phyloP scores from a whole-genome alignment of 345 rosid genomes.

The Eucalyptus cloeziana region DNA sequence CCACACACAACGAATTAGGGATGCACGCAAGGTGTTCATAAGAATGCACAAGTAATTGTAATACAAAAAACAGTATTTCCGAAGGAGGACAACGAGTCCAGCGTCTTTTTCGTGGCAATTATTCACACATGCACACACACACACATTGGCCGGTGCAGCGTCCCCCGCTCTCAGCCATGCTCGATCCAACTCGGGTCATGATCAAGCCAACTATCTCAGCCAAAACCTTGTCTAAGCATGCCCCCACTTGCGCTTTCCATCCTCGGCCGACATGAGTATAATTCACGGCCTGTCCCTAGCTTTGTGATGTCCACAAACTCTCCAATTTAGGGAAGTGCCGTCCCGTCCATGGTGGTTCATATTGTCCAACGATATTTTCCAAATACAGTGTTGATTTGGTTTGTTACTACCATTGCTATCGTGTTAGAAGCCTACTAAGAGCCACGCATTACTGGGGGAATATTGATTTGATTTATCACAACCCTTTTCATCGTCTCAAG shows the following conservation, averaged over 20 bases:
- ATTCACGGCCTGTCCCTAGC: not conserved
- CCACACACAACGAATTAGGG: not conserved
- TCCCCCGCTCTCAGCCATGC: not conserved
- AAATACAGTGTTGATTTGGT: not conserved
- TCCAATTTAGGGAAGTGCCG: not conserved
- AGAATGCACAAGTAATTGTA: not conserved
- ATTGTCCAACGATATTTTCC: not conserved
- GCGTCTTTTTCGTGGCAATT: not conserved
- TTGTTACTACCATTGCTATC: not conserved
- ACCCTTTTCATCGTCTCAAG: not conserved
- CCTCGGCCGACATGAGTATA: not conserved
- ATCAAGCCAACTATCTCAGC: not conserved
- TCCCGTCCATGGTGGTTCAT: not conserved
- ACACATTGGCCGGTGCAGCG: not conserved
- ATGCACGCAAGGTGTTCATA: not conserved
- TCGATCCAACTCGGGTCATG: not conserved
- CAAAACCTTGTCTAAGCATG: not conserved
- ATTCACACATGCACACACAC: not conserved
- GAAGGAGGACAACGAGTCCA: not conserved
- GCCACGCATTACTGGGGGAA: not conserved
- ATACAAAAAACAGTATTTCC: not conserved
- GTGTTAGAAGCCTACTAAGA: not conserved
- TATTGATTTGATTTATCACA: not conserved
- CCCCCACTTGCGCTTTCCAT: not conserved
- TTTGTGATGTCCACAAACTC: not conserved